Conservation (phyloP, 1,284 basidiomycete species). For the Volvariella surrecta region DNA sequence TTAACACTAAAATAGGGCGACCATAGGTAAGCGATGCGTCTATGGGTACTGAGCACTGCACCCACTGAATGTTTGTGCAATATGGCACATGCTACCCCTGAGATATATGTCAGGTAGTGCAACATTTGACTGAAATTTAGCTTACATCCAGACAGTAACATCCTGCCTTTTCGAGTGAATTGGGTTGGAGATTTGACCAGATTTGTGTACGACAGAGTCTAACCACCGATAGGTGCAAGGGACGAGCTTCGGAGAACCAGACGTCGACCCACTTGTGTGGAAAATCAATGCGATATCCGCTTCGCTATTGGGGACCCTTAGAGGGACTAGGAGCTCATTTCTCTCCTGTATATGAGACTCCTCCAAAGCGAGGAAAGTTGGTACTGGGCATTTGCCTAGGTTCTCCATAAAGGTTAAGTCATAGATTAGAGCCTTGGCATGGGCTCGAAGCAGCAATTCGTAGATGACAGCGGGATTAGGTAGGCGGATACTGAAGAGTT, state of each 20-base stretch:
- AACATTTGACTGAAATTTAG: constrained; percentile 13
- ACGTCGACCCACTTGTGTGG: constrained; percentile 64
- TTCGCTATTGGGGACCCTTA: too few relatives aligned
- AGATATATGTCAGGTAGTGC: constrained; percentile 22
- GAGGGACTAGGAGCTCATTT: constrained; percentile 16
- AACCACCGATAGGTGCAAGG: constrained; percentile 55
- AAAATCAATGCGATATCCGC: constrained; percentile 41
- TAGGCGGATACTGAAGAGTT: constrained; percentile 62
- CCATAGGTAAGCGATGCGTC: constrained; percentile 17
- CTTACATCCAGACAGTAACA: constrained; percentile 59
- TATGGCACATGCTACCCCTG: constrained; percentile 69
- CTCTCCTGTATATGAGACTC: constrained; percentile 25
- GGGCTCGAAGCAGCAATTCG: constrained; percentile 48
- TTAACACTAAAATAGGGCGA: constrained; percentile 38
- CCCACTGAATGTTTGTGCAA: constrained; percentile 58
- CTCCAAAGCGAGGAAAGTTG: constrained; percentile 34
- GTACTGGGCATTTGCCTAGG: constrained; percentile 40
- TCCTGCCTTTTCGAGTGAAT: constrained; percentile 44
- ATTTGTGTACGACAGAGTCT: constrained; percentile 45
- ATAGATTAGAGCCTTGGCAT: constrained; percentile 52
- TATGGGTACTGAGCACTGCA: constrained; percentile 15
- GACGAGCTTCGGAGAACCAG: constrained; percentile 58
- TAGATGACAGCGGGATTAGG: constrained; percentile 61
- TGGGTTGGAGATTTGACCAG: constrained; percentile 41
- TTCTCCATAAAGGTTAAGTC: constrained; percentile 33